phyloP scores from a whole-genome alignment of 2,329 filamentous ascomycete species.

The Teratosphaeria zuluensis region DNA sequence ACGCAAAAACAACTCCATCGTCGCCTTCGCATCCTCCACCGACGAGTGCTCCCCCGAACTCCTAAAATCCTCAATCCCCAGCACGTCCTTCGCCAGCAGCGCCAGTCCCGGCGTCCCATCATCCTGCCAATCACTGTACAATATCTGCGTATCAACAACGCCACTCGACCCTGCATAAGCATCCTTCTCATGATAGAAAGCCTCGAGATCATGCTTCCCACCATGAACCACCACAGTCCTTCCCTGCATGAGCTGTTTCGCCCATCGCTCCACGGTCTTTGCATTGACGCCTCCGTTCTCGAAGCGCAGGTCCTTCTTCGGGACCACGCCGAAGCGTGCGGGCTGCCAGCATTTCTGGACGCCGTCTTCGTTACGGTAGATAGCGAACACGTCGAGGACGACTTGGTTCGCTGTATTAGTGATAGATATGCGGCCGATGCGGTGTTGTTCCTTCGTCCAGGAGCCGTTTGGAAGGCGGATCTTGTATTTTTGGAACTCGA shows the following conservation, averaged over 20 bases:
- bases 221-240: neutral
- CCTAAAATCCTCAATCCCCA: too few relatives aligned
- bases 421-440: conserved; percentile 9
- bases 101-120: neutral
- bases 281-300: conserved; percentile 7
- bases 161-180: too few relatives aligned
- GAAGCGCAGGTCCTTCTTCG: conserved; percentile 3
- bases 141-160: too few relatives aligned
- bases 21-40: too few relatives aligned
- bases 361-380: conserved; percentile 1
- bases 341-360: conserved; percentile 1
- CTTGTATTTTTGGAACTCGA: conserved; percentile 9
- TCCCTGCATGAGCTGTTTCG: conserved; percentile 5
- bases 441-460: conserved; percentile 1
- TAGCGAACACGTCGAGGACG: conserved; percentile 8
- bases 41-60: too few relatives aligned
- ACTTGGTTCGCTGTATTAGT: conserved; percentile 6
- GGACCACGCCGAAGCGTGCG: neutral
- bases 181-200: too few relatives aligned
- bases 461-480: neutral
- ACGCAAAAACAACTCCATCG: too few relatives aligned
- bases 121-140: conserved; percentile 6
- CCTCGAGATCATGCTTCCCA: too few relatives aligned
- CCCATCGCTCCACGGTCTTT: conserved; percentile 5
- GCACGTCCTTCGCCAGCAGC: too few relatives aligned